Percentiles rank a stretch among this genome's conserved stretches.
phyloP scores from a whole-genome alignment of 2,329 filamentous ascomycete genomes.

The Phyllosticta paracitricarpa region DNA sequence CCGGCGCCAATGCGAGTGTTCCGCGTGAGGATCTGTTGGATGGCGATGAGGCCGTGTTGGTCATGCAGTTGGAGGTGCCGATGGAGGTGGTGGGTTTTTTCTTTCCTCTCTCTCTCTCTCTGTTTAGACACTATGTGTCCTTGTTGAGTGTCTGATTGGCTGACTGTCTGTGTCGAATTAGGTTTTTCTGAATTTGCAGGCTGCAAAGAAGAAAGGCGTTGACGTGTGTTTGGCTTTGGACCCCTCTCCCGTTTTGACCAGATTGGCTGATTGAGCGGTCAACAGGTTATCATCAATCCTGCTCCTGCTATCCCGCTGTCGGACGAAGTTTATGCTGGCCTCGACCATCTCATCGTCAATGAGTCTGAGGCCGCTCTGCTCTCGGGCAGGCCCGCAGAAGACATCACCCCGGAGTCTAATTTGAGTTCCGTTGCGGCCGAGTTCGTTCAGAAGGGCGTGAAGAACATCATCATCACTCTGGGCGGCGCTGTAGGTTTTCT shows the following conservation, averaged over 20 bases:
- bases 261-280: not conserved
- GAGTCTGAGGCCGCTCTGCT: conserved; percentile 79
- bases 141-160: not conserved
- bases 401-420: conserved; percentile 24
- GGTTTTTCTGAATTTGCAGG: not conserved
- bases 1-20: conserved; percentile 37
- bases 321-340: conserved; percentile 50
- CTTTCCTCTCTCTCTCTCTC: not conserved
- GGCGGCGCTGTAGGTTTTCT: conserved; percentile 54
- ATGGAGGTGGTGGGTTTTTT: conserved; percentile 24
- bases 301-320: conserved; percentile 62
- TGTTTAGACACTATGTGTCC: not conserved
- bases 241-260: not conserved
- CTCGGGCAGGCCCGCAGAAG: conserved; percentile 37
- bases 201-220: conserved; percentile 3
- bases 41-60: conserved; percentile 30
- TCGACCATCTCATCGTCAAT: conserved; percentile 78
- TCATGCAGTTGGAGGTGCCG: conserved; percentile 40
- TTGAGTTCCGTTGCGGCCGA: conserved; percentile 38
- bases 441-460: conserved; percentile 62
- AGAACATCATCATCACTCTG: conserved; percentile 73
- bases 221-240: conserved; percentile 13
- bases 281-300: conserved; percentile 67
- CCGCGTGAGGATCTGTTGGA: conserved; percentile 27
- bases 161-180: not conserved